phyloP scores from a whole-genome alignment of 192 early-diverging fungal genomes.

The Entomortierella beljakovae region DNA sequence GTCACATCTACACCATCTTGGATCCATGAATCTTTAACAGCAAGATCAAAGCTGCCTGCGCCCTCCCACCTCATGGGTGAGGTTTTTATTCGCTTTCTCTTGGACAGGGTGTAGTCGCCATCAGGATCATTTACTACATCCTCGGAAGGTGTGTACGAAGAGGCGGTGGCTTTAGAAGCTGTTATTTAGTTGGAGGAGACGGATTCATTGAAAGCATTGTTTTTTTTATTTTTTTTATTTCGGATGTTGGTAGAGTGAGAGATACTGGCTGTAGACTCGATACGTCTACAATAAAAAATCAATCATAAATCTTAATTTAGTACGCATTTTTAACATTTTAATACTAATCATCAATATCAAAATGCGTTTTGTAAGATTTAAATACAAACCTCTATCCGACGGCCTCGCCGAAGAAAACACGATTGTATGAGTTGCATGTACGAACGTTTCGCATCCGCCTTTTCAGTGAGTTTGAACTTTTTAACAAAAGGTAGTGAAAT shows the following conservation, averaged over 20 bases:
- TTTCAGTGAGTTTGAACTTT: not conserved
- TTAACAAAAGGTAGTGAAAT: not conserved
- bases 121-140: constrained; percentile 1
- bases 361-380: no score
- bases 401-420: not conserved
- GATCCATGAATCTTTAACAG: not conserved
- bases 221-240: not conserved
- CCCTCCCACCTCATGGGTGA: not conserved
- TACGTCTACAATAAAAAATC: no score
- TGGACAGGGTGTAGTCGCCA: constrained; percentile 1
- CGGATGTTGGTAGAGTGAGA: no score
- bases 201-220: constrained; percentile 3
- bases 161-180: not conserved
- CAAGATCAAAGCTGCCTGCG: constrained; percentile 6
- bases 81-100: not conserved
- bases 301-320: no score
- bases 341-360: no score
- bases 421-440: not conserved
- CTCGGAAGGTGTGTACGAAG: constrained; percentile 6
- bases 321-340: no score
- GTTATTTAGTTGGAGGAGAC: not conserved
- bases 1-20: constrained; percentile 1
- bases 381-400: no score
- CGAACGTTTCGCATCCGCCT: not conserved
- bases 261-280: no score